Percentiles rank a stretch among this genome's conserved stretches.
Conservation (phyloP, 2,329 filamentous ascomycete genomes). For the Arthroderma sp. region DNA sequence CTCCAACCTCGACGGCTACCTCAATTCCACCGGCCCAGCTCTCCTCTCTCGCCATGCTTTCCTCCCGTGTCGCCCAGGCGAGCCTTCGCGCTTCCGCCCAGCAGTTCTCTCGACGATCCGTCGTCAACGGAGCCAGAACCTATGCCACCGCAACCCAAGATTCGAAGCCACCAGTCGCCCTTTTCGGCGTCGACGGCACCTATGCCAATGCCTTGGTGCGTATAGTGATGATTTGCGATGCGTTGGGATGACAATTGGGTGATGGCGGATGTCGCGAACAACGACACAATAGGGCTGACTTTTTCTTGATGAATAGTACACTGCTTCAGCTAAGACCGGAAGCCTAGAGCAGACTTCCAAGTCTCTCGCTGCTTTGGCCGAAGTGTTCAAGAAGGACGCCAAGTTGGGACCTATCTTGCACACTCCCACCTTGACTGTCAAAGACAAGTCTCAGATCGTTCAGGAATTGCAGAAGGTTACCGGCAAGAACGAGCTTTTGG, state of each 20-base stretch:
- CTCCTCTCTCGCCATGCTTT: slow-evolving; percentile 38
- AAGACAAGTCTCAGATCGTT: slow-evolving; percentile 78
- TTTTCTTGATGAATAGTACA: slow-evolving; percentile 56
- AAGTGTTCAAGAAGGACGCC: slow-evolving; percentile 65
- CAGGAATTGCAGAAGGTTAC: slow-evolving; percentile 77
- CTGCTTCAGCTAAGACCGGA: slow-evolving; percentile 78
- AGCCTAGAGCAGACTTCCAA: slow-evolving; percentile 75
- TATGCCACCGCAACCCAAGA: slow-evolving; percentile 61
- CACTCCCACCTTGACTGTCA: slow-evolving; percentile 63
- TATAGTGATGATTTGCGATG: slow-evolving; percentile 12
- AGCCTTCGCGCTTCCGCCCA: slow-evolving; percentile 44
- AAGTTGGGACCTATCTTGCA: slow-evolving; percentile 67
- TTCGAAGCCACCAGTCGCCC: slow-evolving; percentile 71
- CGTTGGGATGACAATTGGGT: not conserved
- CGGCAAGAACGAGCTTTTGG: slow-evolving; percentile 67
- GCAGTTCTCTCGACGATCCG: slow-evolving; percentile 31
- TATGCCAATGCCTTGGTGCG: slow-evolving; percentile 97
- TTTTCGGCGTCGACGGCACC: slow-evolving; percentile 94
- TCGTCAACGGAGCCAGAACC: slow-evolving; percentile 47
- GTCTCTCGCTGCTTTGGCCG: slow-evolving; percentile 59
- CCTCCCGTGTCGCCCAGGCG: slow-evolving; percentile 45
- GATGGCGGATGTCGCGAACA: not conserved
- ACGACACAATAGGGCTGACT: not conserved
- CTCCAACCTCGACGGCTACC: not conserved
- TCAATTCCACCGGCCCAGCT: not conserved